phyloP scores from a whole-genome alignment of 768 basidiomycete species.

The Kwoniella sp. region DNA sequence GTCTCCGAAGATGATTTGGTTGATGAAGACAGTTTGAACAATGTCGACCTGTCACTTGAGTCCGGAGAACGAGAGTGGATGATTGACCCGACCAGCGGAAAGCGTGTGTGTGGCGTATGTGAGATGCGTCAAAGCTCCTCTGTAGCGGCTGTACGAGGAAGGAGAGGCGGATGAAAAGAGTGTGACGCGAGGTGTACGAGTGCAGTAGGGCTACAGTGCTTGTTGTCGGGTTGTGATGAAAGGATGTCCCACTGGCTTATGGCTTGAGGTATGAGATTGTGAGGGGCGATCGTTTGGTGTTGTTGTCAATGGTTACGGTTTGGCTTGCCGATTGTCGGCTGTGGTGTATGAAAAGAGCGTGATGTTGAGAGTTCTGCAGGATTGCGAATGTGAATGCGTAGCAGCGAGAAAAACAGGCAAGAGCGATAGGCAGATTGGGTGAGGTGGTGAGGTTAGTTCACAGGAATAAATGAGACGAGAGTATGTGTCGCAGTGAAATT shows the following conservation, averaged over 20 bases:
- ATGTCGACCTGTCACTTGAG: background rate
- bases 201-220: background rate
- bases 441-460: no score
- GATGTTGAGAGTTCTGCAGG: background rate
- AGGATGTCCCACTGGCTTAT: slow-evolving; percentile 1
- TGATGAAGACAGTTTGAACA: background rate
- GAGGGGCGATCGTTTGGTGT: background rate
- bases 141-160: background rate
- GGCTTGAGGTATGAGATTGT: background rate
- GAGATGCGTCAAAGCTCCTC: slow-evolving; percentile 1
- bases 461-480: background rate
- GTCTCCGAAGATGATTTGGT: background rate
- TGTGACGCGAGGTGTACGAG: background rate
- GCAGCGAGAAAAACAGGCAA: no score
- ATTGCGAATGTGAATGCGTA: background rate
- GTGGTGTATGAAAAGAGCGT: background rate
- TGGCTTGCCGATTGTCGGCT: background rate
- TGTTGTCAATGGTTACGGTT: background rate
- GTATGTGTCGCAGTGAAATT: background rate
- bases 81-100: background rate
- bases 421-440: no score
- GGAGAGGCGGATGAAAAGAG: slow-evolving; percentile 1
- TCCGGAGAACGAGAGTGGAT: background rate
- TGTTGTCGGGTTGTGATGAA: background rate
- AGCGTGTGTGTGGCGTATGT: background rate